Evolutionary conservation across 495 filamentous ascomycete species (phyloP), one percentile per base, ranked within the genome.

Genomic region (Podospora australis): DNA sequence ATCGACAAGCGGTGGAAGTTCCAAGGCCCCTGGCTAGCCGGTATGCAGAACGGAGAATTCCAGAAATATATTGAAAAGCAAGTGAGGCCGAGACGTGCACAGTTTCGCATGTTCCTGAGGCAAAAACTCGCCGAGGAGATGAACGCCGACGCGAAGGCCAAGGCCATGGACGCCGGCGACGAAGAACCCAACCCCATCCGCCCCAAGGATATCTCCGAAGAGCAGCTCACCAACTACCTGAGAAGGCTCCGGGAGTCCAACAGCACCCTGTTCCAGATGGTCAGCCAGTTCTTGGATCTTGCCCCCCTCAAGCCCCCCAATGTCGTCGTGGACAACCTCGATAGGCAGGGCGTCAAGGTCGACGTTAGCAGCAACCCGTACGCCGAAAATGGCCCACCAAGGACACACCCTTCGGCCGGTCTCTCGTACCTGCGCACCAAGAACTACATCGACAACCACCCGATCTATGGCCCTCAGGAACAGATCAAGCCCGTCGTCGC

Each of bases 401-500:
- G 77, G 45, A 97, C 91, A 7, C 92, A 99, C 66, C 92, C 94
- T 1, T 92, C 90, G 2, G 94, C 83, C 2, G 92, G 92, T 51
- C 69, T 97, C 14, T 85, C 87, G 29, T 96, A 97, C 68, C 72
- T 84, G 23, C 82, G 90, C 46, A 84, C 87, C 13, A 65, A 76
- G 26, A 73, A 82, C 19, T 75, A 82, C 59, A 62, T 86, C 35
- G 72, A 79, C 42, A 94, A 95, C 63, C 90, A 96, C 59, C 84
- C 92, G 0, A 49, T 79, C n/a, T 81, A 83, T 56, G 92, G 92
- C 3, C 90, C 89, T 6, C 86, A 88, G 59, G 67, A 69, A 11
- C 55, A 70, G 28, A 74, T 78, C 49, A 55, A 79, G 7, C 78
- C 87, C 0, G 74, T 92, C 2, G 66, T 79, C 59, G 85, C 84